Conservation (phyloP, 345 rosid species). For the Melastoma malabathricum region DNA sequence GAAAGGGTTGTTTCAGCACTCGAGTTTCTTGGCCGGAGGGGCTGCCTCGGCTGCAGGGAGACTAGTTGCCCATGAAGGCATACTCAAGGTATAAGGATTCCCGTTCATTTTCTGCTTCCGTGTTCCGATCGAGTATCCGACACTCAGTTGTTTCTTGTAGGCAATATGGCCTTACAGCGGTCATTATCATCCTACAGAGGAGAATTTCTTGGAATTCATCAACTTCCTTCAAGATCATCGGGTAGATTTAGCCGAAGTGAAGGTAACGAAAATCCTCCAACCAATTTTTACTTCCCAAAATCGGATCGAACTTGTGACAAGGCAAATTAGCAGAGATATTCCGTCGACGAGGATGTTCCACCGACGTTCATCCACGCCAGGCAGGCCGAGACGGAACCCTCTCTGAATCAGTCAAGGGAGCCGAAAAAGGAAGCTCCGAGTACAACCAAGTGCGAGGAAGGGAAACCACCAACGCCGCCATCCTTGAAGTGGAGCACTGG, state of each 20-base stretch:
- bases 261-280: slow-evolving; percentile 14
- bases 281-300: not conserved
- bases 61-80: slow-evolving; percentile 39
- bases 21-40: slow-evolving; percentile 70
- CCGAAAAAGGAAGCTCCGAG: not conserved
- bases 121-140: no score
- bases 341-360: slow-evolving; percentile 26
- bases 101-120: no score
- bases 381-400: not conserved
- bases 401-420: not conserved
- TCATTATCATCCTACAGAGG: slow-evolving; percentile 40
- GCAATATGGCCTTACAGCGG: slow-evolving; percentile 47
- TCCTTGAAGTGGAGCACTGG: slow-evolving; percentile 27
- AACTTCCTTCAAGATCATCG: slow-evolving; percentile 22
- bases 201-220: slow-evolving; percentile 25
- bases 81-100: slow-evolving; percentile 20
- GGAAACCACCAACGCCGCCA: not conserved
- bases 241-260: slow-evolving; percentile 29
- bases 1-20: slow-evolving; percentile 67
- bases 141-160: slow-evolving; percentile 1
- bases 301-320: not conserved
- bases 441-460: not conserved
- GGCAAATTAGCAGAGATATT: slow-evolving; percentile 12
- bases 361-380: not conserved
- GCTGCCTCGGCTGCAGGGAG: slow-evolving; percentile 66